These are phyloP conservation scores for Umbelopsis sp. DNA, from an alignment of 371 early-diverging fungal genomes.

Conservation along the genomic window DNA sequence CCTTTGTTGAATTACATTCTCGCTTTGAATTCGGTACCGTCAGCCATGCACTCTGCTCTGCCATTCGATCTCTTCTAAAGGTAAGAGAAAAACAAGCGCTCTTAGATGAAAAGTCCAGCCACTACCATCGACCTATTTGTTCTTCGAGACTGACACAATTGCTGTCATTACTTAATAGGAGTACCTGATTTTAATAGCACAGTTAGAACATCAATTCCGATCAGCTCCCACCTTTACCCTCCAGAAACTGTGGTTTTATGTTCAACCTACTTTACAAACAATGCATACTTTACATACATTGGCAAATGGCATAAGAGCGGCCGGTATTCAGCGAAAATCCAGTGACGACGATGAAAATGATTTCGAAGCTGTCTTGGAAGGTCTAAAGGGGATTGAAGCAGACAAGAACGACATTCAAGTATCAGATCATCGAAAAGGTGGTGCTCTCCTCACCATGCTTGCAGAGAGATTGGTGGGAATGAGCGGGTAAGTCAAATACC, in stretches of 20 bases:
- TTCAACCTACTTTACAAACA: conserved; percentile 75
- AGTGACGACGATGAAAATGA: conserved; percentile 40
- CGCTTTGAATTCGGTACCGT: conserved; percentile 84
- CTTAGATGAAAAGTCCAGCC: background rate
- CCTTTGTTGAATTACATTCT: conserved; percentile 76
- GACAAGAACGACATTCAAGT: conserved; percentile 35
- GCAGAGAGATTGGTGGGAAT: conserved; percentile 62
- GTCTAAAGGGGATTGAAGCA: conserved; percentile 41
- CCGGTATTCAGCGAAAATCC: conserved; percentile 3
- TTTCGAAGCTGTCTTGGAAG: conserved; percentile 57
- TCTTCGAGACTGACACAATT: too few species aligned
- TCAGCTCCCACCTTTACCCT: conserved; percentile 77
- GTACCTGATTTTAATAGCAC: conserved; percentile 84
- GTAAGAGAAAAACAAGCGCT: conserved; percentile 32
- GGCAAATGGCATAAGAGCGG: conserved; percentile 27
- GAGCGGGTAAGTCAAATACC: conserved; percentile 67
- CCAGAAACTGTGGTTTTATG: conserved; percentile 88
- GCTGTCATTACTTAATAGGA: conserved; percentile 50
- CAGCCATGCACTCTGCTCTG: conserved; percentile 88
- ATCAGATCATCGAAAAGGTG: conserved; percentile 63
- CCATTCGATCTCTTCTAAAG: conserved; percentile 72
- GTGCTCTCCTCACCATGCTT: conserved; percentile 63
- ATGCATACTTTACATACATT: conserved; percentile 72
- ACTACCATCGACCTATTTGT: background rate
- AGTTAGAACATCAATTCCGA: conserved; percentile 86